Evolutionary conservation across 441 rosid species (phyloP).

Genomic region (Arabidopsis hybrid): DNA sequence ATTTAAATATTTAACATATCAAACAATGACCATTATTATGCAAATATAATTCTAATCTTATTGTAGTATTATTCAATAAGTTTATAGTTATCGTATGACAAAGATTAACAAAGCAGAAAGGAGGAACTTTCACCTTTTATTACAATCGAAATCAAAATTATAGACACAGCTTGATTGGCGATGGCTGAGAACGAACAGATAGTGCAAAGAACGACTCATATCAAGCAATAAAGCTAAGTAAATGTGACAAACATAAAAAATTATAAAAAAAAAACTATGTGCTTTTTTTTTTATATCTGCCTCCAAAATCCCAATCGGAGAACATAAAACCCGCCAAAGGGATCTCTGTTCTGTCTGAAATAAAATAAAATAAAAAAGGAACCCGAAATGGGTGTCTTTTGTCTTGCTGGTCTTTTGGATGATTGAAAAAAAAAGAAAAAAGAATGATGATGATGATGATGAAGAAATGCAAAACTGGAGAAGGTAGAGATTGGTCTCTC

Average conservation of each 20-base stretch:
- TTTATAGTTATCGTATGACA: too few species aligned
- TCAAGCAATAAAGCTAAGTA: slow-evolving; percentile 3
- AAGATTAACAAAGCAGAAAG: not conserved
- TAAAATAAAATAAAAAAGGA: slow-evolving; percentile 1
- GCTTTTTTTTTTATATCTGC: slow-evolving; percentile 32
- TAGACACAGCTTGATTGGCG: not conserved
- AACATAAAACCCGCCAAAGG: slow-evolving; percentile 25
- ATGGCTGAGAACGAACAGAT: not conserved
- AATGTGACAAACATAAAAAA: slow-evolving; percentile 13
- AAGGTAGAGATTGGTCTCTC: slow-evolving; percentile 42
- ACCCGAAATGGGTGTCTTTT: slow-evolving; percentile 29
- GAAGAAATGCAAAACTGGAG: slow-evolving; percentile 45
- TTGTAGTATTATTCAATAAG: too few species aligned
- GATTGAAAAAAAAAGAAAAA: not conserved
- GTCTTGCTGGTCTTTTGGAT: slow-evolving; percentile 23
- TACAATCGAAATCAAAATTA: slow-evolving; percentile 7
- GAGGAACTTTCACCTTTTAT: not conserved
- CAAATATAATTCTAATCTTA: too few species aligned
- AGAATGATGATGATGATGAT: not conserved
- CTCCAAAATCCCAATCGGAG: slow-evolving; percentile 37
- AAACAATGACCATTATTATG: not conserved
- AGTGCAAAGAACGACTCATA: not conserved
- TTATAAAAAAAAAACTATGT: not conserved
- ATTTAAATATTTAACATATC: not conserved
- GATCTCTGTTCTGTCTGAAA: slow-evolving; percentile 31